Base-by-base conservation (phyloP, 2,329 filamentous ascomycete genomes). In the Aaosphaeria pasadenensis region DNA sequence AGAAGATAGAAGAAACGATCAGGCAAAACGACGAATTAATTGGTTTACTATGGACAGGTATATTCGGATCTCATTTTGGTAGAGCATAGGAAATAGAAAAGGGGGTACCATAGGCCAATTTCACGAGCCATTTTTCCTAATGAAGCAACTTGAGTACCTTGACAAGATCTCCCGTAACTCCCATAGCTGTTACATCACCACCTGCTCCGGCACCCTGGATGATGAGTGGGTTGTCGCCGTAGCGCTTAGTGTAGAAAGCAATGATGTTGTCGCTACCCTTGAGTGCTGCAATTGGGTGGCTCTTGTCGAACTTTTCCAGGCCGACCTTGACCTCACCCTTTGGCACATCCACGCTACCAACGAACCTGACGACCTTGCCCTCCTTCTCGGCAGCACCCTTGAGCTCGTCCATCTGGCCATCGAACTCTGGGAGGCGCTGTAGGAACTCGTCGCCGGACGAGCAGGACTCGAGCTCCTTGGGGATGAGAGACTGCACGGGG, bases 231-330 rank as follows among this genome's bases (percentile, higher is more conserved):
- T 92, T 95, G 67, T 78, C 81, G 49, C 91, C 91, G 67, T 99
- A 99, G 62, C 94, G 82, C 79, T 95, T 88, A 5, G 94, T 99
- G 74, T 96, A 95, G 78, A 99, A 96, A 77, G 87, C 95, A 68
- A 99, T 96, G 69, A 99, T 95, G 77, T 99, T 99, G 70, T 97
- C 94, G 71, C 91, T 97, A 33, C 94, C 94, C 81, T 96, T 95
- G 49, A 99, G 79, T 42, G 88, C 87, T 11, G 94, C 94, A 74
- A 99, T 96, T 9, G 94, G 89, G 66, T 95, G 90, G 51, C 87
- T 88, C 59, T 83, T 84, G 57, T 95, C 91, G 60, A 78, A 78
- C 74, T 87, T 89, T 79, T 96, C 87, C 56, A 99, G 74, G 2
- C 94, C 92, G 49, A 99, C 94, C 77, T 91, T 95, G 70, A 97